A percentile compares a stretch with the other conserved stretches of the same genome.
phyloP scores from a whole-genome alignment of 2,329 filamentous ascomycete genomes.

The Aplosporella prunicola region DNA sequence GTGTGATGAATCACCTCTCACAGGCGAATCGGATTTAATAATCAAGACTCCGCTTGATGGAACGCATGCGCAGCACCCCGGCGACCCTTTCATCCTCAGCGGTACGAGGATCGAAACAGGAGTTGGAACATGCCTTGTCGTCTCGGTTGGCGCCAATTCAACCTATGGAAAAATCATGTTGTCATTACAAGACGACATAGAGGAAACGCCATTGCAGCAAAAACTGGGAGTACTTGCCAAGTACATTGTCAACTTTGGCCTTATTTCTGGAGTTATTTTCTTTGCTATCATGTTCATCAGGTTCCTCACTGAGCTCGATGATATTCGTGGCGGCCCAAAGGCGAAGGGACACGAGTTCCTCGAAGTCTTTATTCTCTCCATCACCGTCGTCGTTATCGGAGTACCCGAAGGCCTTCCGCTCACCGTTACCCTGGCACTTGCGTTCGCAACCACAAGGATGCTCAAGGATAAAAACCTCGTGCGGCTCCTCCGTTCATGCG shows the following conservation, averaged over 20 bases:
- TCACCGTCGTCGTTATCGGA: conserved; percentile 34
- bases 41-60: conserved; percentile 54
- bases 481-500: conserved; percentile 25
- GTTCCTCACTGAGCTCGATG: too few relatives aligned
- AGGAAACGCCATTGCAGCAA: conserved; percentile 45
- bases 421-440: conserved; percentile 25
- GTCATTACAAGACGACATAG: conserved; percentile 44
- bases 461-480: conserved; percentile 29
- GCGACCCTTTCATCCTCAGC: conserved; percentile 54
- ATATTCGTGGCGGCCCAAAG: too few relatives aligned
- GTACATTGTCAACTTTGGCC: conserved; percentile 43
- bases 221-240: conserved; percentile 45
- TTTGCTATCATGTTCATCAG: too few relatives aligned
- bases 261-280: conserved; percentile 25
- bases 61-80: conserved; percentile 37
- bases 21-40: conserved; percentile 63
- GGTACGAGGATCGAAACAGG: conserved; percentile 49
- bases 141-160: conserved; percentile 46
- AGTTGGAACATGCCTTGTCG: conserved; percentile 45
- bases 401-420: conserved; percentile 32
- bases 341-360: conserved; percentile 29
- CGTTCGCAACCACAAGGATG: conserved; percentile 28
- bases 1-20: conserved; percentile 65
- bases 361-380: conserved; percentile 33
- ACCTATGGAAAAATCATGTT: conserved; percentile 49